phyloP scores from a whole-genome alignment of 2,329 filamentous ascomycete genomes.

The Raffaelea arxii region DNA sequence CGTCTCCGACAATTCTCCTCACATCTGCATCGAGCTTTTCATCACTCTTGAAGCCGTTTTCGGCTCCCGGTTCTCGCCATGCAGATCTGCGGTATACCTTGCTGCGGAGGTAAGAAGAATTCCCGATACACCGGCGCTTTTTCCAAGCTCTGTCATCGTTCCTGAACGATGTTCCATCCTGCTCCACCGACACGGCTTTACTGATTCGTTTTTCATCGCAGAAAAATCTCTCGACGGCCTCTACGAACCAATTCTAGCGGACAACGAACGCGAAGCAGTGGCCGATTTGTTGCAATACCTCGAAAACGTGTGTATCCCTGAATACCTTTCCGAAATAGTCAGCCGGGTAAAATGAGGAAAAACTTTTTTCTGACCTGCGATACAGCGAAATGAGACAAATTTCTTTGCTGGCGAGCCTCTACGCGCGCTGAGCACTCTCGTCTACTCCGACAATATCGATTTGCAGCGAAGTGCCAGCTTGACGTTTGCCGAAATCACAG shows the following conservation, averaged over 20 bases:
- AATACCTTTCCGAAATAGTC: no score
- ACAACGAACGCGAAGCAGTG: conserved; percentile 94
- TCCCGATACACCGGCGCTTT: no score
- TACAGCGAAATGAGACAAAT: conserved; percentile 86
- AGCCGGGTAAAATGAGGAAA: no score
- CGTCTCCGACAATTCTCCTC: no score
- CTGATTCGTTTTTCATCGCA: no score
- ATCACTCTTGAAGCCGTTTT: background rate
- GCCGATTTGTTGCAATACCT: conserved; percentile 91
- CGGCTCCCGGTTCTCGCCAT: conserved; percentile 29
- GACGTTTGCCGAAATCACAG: conserved; percentile 97
- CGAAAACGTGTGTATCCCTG: conserved; percentile 68
- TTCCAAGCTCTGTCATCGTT: conserved; percentile 7
- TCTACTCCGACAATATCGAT: conserved; percentile 98
- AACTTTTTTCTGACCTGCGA: no score
- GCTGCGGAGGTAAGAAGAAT: conserved; percentile 41
- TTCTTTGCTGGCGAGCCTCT: conserved; percentile 97
- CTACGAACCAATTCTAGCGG: conserved; percentile 81
- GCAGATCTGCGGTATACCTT: conserved; percentile 53
- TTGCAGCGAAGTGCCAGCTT: conserved; percentile 93
- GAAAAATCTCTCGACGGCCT: conserved; percentile 71
- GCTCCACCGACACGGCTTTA: no score
- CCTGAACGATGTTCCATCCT: background rate
- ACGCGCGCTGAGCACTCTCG: conserved; percentile 84
- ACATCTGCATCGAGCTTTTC: no score